phyloP scores from a whole-genome alignment of 176 grass and related monocot species.

The Phoenix roebelenii region DNA sequence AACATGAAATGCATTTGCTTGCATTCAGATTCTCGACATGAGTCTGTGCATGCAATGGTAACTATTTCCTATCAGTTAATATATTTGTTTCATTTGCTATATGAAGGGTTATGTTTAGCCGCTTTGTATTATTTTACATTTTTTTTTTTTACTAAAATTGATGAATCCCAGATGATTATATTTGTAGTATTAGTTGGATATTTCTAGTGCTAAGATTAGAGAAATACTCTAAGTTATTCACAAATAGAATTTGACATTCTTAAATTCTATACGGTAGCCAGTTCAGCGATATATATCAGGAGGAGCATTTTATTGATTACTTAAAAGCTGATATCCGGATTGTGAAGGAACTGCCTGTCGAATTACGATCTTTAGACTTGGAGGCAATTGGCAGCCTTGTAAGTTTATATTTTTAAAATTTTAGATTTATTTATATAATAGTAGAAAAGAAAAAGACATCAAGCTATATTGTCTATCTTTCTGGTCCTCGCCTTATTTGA shows the following conservation, averaged over 20 bases:
- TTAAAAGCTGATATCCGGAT: constrained; percentile 87
- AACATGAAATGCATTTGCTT: no score
- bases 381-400: constrained; percentile 83
- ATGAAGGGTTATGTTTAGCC: no score
- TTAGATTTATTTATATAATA: not conserved
- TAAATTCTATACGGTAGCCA: constrained; percentile 73
- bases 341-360: constrained; percentile 75
- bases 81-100: no score
- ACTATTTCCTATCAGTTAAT: no score
- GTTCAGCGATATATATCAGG: constrained; percentile 99
- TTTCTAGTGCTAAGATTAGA: not conserved
- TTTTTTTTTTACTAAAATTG: no score
- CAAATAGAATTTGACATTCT: constrained; percentile 30
- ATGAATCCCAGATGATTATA: no score
- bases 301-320: constrained; percentile 92
- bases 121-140: no score
- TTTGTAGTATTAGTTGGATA: not conserved
- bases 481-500: constrained; percentile 16
- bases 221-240: not conserved
- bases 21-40: no score
- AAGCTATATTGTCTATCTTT: no score
- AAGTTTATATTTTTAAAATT: constrained; percentile 25
- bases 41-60: no score
- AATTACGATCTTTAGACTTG: constrained; percentile 76
- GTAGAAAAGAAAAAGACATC: not conserved